Conservation (phyloP, 164 flowering plant genomes). For the Stephania yunnanensis region DNA sequence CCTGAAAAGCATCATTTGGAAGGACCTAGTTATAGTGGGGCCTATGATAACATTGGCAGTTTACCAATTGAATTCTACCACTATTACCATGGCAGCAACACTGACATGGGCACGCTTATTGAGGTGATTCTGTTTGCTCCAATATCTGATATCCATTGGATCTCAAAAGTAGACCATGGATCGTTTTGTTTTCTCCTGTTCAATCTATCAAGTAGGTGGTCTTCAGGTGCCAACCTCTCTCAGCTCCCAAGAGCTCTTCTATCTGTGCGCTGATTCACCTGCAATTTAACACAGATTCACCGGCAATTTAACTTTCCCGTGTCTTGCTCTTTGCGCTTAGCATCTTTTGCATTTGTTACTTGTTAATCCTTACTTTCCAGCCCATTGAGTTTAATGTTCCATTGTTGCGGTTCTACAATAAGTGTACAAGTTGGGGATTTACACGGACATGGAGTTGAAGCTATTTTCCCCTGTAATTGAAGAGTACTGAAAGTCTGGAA, state of each 20-base stretch:
- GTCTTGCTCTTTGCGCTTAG: background rate
- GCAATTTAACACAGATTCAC: background rate
- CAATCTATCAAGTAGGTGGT: background rate
- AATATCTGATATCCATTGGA: background rate
- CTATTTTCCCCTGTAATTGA: background rate
- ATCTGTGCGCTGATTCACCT: background rate
- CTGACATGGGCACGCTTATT: conserved; percentile 89
- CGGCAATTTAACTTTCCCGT: background rate
- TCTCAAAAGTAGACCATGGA: background rate
- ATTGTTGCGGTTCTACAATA: background rate
- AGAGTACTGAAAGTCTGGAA: background rate
- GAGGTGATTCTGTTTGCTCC: conserved; percentile 45
- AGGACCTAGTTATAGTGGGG: conserved; percentile 28
- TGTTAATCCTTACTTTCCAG: background rate
- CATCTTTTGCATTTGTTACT: background rate
- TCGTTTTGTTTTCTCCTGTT: background rate
- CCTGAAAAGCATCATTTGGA: conserved; percentile 27
- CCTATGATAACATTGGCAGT: conserved; percentile 45
- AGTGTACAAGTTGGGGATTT: background rate
- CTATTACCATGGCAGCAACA: conserved; percentile 89
- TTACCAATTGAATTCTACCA: conserved; percentile 88
- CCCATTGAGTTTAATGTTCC: background rate
- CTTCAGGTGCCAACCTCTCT: background rate
- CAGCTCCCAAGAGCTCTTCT: background rate
- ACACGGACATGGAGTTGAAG: background rate